A percentile compares a stretch with the other conserved stretches of the same genome.
Evolutionary conservation across 2,329 filamentous ascomycete genomes (phyloP).

Genomic region (Alternaria atra): DNA sequence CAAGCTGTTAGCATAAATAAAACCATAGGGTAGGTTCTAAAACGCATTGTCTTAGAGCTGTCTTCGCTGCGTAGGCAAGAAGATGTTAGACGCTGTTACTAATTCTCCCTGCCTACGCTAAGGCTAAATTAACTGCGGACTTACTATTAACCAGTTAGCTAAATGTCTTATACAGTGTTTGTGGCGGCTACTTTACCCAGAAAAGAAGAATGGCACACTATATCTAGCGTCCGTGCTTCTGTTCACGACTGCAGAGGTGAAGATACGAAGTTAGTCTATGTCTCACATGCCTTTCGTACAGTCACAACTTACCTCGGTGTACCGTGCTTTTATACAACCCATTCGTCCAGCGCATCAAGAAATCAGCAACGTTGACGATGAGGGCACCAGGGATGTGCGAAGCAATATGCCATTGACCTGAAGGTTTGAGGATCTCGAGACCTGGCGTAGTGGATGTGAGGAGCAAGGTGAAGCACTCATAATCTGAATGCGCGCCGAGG

Average conservation of each 20-base stretch:
- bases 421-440: slow-evolving; percentile 47
- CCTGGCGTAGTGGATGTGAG: slow-evolving; percentile 41
- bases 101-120: too few species aligned
- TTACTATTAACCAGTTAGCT: too few species aligned
- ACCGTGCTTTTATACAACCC: slow-evolving; percentile 60
- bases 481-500: slow-evolving; percentile 51
- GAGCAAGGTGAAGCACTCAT: slow-evolving; percentile 48
- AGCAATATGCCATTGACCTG: slow-evolving; percentile 44
- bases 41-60: too few species aligned
- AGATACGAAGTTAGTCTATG: too few species aligned
- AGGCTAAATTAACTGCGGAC: too few species aligned
- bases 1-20: too few species aligned
- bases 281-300: too few species aligned
- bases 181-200: slow-evolving; percentile 21
- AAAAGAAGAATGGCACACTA: slow-evolving; percentile 60
- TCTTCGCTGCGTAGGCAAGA: too few species aligned
- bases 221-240: slow-evolving; percentile 50
- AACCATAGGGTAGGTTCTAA: too few species aligned
- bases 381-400: slow-evolving; percentile 55
- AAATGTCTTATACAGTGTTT: too few species aligned
- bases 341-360: slow-evolving; percentile 62
- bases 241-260: slow-evolving; percentile 50
- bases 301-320: slow-evolving; percentile 44
- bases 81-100: too few species aligned
- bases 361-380: slow-evolving; percentile 64